Base-by-base conservation (phyloP, 2,329 filamentous ascomycete genomes). In the Fusarium odoratissimum region DNA sequence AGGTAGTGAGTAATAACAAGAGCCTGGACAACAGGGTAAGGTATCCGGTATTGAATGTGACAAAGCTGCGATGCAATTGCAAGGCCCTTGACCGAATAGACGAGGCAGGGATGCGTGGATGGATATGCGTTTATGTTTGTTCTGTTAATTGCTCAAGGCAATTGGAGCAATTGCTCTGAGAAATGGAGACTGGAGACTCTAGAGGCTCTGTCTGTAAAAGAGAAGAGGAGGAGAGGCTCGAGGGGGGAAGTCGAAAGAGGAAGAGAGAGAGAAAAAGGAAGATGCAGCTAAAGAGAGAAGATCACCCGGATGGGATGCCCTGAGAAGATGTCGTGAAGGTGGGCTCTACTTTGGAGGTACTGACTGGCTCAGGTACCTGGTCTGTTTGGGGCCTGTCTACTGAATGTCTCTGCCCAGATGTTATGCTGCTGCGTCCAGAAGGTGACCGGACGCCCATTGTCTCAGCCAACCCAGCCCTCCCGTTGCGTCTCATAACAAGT, bases 161-260 rank as follows among this genome's bases (percentile, higher is more conserved):
- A 73, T 74, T 69, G 71, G 56, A 62, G 56, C 63, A 72, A 68
- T 59, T 71, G 70, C 70, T 64, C 54, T 45, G 44, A 42, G 40
- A 48, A 57, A 38, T 58, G 66, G 54, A 41, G 61, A 28, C 49
- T 40, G 42, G 61, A 73, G 66, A 58, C 69, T 73, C 60, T 58
- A 62, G 41, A 65, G 65, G 59, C 65, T 73, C 69, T 69, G 40
- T 35, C 69, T 65, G 41, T 38, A 59, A 48, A 35, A 45, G 42
- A 59, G 54, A 57, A 62, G 56, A 52, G 35, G 59, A 59, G 56
- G 40, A 48, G 38, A 69, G 48, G 65, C 60, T 67, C 60, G 44
- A 30, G 44, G 35, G 30, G 54, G 31, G n/a, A 51, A 45, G 48
- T 59, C 59, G 38, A 60, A 63, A 66, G 65, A 56, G 64, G 56